Base-by-base conservation (phyloP, 2,329 filamentous ascomycete species). In the Paramyrothecium roridum region DNA sequence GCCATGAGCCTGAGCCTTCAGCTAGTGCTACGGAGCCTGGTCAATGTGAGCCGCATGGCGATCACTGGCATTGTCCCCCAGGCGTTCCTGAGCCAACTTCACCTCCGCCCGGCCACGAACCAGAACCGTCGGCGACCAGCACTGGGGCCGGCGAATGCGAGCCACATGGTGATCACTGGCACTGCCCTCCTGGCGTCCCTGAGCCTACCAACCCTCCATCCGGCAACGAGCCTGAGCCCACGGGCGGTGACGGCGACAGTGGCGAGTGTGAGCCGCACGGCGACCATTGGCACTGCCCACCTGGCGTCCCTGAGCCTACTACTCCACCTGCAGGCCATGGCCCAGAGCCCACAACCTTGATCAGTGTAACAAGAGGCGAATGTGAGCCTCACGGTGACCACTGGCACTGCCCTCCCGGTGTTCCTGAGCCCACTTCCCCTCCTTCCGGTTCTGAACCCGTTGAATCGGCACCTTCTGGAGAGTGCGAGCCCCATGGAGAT, bases 61-160 rank as follows among this genome's bases (percentile, higher is more conserved):
- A 50, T 19, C 48, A 50, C 22, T 50, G 48, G 48, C 48, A 50
- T 22, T 50, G 48, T 16, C 48, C 48, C 12, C 48, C 48, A 8
- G 48, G 48, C 8, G 48, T 50, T 3, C 48, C 48, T 10, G 52
- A 54, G 50, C 55, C 55, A 13, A 54, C 52, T 11, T 52, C 43
- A 8, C 55, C 55, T 26, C 55, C 55, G 43, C 22, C 22, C 45
- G 23, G 45, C n/a, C 37, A 43, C 16, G 48, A 33, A 19, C 21
- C 17, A 30, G 21, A 23, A 16, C 48, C 48, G 12, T 23, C 21
- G 13, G 21, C 48, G 7, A 22, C n/a, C 17, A 21, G 20, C 3
- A 33, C 53, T 20, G 48, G 13, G 20, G 33, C 17, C 20, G 49
- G 30, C n/a, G 53, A 54, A 33, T 54, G 53, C 26, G 21, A 50